Conservation (phyloP, 2,329 filamentous ascomycete genomes). For the Tympanopsis confertula region DNA sequence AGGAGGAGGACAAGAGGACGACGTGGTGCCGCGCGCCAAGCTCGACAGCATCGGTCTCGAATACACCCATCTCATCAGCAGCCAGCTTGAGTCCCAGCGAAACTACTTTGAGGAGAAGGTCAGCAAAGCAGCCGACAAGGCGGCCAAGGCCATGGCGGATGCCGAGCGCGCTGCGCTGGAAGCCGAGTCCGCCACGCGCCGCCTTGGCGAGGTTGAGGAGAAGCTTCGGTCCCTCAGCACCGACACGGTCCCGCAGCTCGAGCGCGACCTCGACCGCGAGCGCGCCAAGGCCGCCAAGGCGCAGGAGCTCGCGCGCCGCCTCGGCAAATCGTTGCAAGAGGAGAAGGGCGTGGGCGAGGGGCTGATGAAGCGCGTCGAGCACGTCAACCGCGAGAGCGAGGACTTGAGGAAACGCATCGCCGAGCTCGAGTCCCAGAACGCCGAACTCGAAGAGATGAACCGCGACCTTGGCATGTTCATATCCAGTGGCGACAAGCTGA, state of each 20-base stretch:
- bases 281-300: slow-evolving; percentile 60
- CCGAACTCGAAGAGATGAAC: slow-evolving; percentile 74
- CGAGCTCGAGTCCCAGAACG: slow-evolving; percentile 48
- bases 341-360: slow-evolving; percentile 77
- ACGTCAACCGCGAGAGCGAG: slow-evolving; percentile 15
- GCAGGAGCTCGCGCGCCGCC: slow-evolving; percentile 62
- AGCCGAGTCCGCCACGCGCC: slow-evolving; percentile 33
- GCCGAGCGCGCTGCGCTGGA: slow-evolving; percentile 49
- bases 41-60: slow-evolving; percentile 75
- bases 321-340: slow-evolving; percentile 69
- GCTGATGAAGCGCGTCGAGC: slow-evolving; percentile 70
- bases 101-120: slow-evolving; percentile 91
- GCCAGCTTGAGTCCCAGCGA: slow-evolving; percentile 83
- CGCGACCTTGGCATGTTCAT: slow-evolving; percentile 82
- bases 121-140: slow-evolving; percentile 80
- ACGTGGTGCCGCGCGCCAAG: slow-evolving; percentile 60
- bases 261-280: slow-evolving; percentile 62
- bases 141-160: slow-evolving; percentile 56
- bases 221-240: slow-evolving; percentile 37
- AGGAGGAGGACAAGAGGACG: slow-evolving; percentile 32
- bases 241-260: slow-evolving; percentile 54
- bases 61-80: slow-evolving; percentile 86
- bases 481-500: slow-evolving; percentile 69
- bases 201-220: slow-evolving; percentile 38
- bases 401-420: slow-evolving; percentile 43